These are phyloP conservation scores for Penicillium manginii DNA, from an alignment of 495 filamentous ascomycete species.

Conservation along the genomic window DNA sequence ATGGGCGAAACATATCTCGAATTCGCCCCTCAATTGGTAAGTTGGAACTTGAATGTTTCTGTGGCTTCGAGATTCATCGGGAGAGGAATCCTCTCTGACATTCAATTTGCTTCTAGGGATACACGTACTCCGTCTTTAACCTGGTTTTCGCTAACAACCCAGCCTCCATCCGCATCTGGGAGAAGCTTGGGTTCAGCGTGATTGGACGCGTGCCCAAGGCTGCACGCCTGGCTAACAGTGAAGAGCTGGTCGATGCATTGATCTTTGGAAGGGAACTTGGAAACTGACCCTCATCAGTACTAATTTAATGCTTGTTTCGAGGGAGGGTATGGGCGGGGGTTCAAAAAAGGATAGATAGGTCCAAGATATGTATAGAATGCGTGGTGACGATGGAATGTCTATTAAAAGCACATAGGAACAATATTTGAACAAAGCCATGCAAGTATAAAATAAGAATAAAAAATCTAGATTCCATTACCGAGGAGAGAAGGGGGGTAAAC, in stretches of 20 bases:
- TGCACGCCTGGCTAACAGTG: constrained; percentile 45
- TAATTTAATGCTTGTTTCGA: too few relatives aligned
- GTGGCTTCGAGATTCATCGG: not conserved
- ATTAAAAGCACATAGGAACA: not conserved
- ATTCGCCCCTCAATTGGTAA: constrained; percentile 86
- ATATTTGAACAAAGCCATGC: not conserved
- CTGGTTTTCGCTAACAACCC: constrained; percentile 97
- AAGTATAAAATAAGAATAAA: constrained; percentile 2
- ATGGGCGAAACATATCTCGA: constrained; percentile 94
- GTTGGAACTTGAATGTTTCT: constrained; percentile 8
- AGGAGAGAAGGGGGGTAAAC: constrained; percentile 16
- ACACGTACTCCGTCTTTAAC: constrained; percentile 97
- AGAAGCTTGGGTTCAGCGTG: constrained; percentile 90
- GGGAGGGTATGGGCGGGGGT: too few relatives aligned
- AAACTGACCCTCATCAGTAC: not conserved
- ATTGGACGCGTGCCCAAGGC: constrained; percentile 75
- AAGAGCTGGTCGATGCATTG: constrained; percentile 50
- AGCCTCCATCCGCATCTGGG: constrained; percentile 93
- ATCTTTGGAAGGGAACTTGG: constrained; percentile 47
- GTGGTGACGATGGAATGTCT: too few relatives aligned
- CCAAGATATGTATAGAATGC: too few relatives aligned
- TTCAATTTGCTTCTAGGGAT: constrained; percentile 58
- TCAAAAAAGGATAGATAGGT: too few relatives aligned
- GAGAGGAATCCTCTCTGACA: not conserved
- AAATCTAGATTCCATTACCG: constrained; percentile 7